Evolutionary conservation across 2,329 filamentous ascomycete species (phyloP).

Genomic region (Xylaria sp.): DNA sequence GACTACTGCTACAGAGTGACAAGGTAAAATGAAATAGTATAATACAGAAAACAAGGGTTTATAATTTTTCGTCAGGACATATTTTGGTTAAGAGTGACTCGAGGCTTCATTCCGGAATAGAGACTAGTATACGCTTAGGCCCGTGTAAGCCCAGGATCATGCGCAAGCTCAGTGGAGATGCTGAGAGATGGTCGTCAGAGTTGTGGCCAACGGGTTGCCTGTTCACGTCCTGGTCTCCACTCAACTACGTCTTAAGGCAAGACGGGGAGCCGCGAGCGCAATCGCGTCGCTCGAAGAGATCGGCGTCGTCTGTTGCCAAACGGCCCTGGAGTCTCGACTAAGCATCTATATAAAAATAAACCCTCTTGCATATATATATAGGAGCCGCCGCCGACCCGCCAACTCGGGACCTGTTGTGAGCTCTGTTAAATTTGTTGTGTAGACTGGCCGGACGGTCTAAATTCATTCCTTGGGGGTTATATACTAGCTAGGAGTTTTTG

Average conservation of each 20-base stretch:
- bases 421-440: not conserved
- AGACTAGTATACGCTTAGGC: conserved; percentile 22
- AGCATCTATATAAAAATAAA: conserved; percentile 19
- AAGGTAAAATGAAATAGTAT: not conserved
- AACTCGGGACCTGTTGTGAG: conserved; percentile 1
- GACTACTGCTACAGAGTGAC: not conserved
- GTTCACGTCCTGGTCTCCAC: conserved; percentile 34
- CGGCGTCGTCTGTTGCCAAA: conserved; percentile 9
- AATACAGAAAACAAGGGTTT: not conserved
- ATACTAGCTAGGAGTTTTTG: not conserved
- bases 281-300: conserved; percentile 22
- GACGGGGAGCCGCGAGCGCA: conserved; percentile 1
- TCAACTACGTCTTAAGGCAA: conserved; percentile 4
- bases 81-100: not conserved
- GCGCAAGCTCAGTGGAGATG: conserved; percentile 30
- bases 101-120: not conserved
- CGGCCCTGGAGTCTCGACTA: not conserved
- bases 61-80: not conserved
- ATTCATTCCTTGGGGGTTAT: not conserved
- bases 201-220: conserved; percentile 24
- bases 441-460: conserved; percentile 8
- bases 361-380: no score
- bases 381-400: conserved; percentile 17
- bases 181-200: conserved; percentile 27
- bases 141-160: conserved; percentile 27